Percentiles rank a stretch among this genome's conserved stretches.
phyloP scores from a whole-genome alignment of 176 grass and related monocot species.

The Hyparrhenia diplandra region DNA sequence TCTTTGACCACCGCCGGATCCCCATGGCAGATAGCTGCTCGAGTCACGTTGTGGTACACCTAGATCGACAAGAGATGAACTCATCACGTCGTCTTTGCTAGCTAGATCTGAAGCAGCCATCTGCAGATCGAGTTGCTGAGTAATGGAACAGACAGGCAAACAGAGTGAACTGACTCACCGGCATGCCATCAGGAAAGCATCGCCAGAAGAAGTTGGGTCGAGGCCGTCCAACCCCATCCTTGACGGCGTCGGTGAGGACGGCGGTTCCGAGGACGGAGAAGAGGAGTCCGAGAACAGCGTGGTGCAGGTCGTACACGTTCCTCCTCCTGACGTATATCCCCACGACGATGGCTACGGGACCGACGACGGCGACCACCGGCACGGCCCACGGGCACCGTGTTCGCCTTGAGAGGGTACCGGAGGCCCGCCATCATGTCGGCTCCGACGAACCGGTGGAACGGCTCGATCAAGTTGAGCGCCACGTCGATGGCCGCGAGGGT shows the following conservation, averaged over 20 bases:
- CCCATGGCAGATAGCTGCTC: not conserved
- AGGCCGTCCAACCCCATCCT: slow-evolving; percentile 14
- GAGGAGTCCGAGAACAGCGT: slow-evolving; percentile 15
- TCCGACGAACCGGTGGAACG: slow-evolving; percentile 55
- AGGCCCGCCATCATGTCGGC: slow-evolving; percentile 42
- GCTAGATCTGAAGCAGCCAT: not conserved
- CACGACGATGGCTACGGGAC: not conserved
- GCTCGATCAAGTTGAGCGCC: slow-evolving; percentile 42
- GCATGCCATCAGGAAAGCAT: not conserved
- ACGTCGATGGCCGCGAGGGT: slow-evolving; percentile 27
- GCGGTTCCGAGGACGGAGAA: slow-evolving; percentile 11
- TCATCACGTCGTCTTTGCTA: not conserved
- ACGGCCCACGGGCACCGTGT: slow-evolving; percentile 58
- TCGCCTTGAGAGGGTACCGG: slow-evolving; percentile 47
- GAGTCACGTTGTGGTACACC: not conserved
- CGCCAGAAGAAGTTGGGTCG: slow-evolving; percentile 21
- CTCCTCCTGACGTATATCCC: slow-evolving; percentile 6
- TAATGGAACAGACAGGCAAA: no score
- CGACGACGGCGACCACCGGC: slow-evolving; percentile 5
- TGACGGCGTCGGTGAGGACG: slow-evolving; percentile 18
- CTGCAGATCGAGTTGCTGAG: no score
- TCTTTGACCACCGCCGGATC: slow-evolving; percentile 1
- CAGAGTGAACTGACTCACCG: not conserved
- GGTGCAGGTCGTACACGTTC: slow-evolving; percentile 26
- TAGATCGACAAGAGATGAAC: not conserved